Percentiles rank a stretch among this genome's conserved stretches.
These are phyloP conservation scores for Delonix regia DNA, from an alignment of 306 rosid species.

Conservation along the genomic window DNA sequence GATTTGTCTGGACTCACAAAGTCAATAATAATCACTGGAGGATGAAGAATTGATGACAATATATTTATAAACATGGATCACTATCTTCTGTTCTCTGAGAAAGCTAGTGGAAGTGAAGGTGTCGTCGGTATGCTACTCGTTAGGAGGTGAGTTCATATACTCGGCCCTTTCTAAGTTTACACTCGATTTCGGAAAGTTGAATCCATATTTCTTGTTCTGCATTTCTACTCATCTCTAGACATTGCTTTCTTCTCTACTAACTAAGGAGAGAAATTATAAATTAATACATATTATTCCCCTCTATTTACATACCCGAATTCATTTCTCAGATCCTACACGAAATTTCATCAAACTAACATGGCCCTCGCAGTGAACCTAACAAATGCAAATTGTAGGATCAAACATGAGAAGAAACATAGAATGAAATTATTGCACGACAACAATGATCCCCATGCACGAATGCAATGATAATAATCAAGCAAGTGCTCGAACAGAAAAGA, in stretches of 20 bases:
- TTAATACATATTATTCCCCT: not conserved
- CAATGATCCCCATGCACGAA: not conserved
- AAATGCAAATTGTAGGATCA: not conserved
- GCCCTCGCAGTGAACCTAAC: not conserved
- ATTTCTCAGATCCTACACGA: not conserved
- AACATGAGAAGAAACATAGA: not conserved
- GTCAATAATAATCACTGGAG: not conserved
- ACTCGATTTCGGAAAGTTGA: not conserved
- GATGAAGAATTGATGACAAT: no score
- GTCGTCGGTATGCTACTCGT: not conserved
- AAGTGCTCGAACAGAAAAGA: not conserved
- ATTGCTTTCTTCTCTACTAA: not conserved
- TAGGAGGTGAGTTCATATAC: not conserved
- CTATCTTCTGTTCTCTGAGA: not conserved
- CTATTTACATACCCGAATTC: not conserved
- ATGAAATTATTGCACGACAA: not conserved
- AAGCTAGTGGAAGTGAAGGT: not conserved
- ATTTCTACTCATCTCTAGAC: not conserved
- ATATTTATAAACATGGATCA: no score
- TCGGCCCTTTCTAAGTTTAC: not conserved
- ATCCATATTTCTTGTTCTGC: not conserved
- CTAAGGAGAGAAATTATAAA: no score
- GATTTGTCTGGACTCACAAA: not conserved
- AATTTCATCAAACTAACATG: not conserved
- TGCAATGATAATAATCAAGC: not conserved